A percentile compares a stretch with the other conserved stretches of the same genome.
Evolutionary conservation across 2,329 filamentous ascomycete species (phyloP).

Genomic region (Cucurbitaria berberidis): DNA sequence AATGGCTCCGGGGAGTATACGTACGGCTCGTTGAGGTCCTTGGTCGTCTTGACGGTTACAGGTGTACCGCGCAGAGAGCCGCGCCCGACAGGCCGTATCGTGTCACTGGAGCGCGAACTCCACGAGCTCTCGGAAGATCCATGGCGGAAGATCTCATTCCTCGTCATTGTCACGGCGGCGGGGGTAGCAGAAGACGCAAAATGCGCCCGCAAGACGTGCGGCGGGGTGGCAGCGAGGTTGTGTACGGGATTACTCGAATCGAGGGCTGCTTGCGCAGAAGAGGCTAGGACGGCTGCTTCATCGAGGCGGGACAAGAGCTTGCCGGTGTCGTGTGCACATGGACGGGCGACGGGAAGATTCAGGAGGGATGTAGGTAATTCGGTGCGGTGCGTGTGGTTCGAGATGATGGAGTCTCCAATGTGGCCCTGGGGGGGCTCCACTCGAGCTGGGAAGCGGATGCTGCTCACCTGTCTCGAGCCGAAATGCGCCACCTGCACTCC

Average conservation of each 20-base stretch:
- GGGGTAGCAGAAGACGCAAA: constrained; percentile 15
- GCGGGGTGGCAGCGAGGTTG: constrained; percentile 20
- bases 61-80: constrained; percentile 46
- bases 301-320: constrained; percentile 38
- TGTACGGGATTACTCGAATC: constrained; percentile 19
- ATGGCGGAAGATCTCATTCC: constrained; percentile 70
- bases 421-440: constrained; percentile 24
- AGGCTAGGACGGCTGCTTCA: constrained; percentile 49
- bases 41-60: constrained; percentile 62
- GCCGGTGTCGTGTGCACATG: constrained; percentile 30
- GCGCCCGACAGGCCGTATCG: constrained; percentile 59
- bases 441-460: constrained; percentile 9
- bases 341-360: constrained; percentile 9
- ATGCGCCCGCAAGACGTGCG: constrained; percentile 18
- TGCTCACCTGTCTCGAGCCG: constrained; percentile 16
- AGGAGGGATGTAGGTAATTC: constrained; percentile 9
- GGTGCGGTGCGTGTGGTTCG: constrained; percentile 3
- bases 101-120: constrained; percentile 71
- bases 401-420: constrained; percentile 5
- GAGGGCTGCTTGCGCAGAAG: constrained; percentile 42
- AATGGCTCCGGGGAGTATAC: constrained; percentile 35
- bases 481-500: constrained; percentile 20
- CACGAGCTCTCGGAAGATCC: constrained; percentile 70
- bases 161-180: constrained; percentile 61
- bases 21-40: constrained; percentile 55